A percentile compares a stretch with the other conserved stretches of the same genome.
Evolutionary conservation across 805 yeast species (phyloP).

Genomic region (Kodamaea nitidulidarum): DNA sequence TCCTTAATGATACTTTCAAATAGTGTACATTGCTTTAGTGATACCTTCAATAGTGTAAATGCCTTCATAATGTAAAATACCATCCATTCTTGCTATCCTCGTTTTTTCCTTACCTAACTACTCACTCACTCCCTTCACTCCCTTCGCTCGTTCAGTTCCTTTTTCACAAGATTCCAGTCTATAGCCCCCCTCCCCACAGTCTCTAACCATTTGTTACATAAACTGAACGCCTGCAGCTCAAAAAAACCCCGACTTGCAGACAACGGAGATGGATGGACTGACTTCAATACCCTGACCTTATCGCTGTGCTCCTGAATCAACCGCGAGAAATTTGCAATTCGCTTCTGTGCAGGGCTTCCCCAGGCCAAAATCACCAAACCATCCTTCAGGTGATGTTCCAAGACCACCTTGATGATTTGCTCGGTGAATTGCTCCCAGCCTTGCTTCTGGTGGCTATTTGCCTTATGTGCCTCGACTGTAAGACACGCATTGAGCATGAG

Average conservation of each 20-base stretch:
- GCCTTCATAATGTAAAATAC: too few relatives aligned
- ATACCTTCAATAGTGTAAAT: too few relatives aligned
- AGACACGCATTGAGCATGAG: constrained; percentile 80
- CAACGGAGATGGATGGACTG: constrained; percentile 94
- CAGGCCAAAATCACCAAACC: constrained; percentile 77
- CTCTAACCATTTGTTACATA: constrained; percentile 74
- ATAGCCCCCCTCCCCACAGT: constrained; percentile 41
- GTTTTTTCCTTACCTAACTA: too few relatives aligned
- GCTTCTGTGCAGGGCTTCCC: constrained; percentile 72
- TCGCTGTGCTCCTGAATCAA: constrained; percentile 22
- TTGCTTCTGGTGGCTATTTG: constrained; percentile 82
- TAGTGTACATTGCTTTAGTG: too few relatives aligned
- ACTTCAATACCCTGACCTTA: constrained; percentile 51
- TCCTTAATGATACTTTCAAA: too few relatives aligned
- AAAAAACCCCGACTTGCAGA: constrained; percentile 86
- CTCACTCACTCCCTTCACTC: too few relatives aligned
- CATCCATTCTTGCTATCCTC: too few relatives aligned
- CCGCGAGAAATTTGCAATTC: constrained; percentile 40
- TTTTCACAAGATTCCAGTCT: constrained; percentile 58
- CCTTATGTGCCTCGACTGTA: constrained; percentile 89
- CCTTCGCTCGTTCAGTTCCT: too few relatives aligned
- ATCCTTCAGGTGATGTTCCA: constrained; percentile 39
- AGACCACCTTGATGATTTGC: constrained; percentile 53
- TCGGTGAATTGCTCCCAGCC: constrained; percentile 95
- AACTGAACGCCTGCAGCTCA: constrained; percentile 65